Evolutionary conservation across 1,284 basidiomycete species (phyloP), one percentile per base, ranked within the genome.

Genomic region (Lignosus rhinocerotis): DNA sequence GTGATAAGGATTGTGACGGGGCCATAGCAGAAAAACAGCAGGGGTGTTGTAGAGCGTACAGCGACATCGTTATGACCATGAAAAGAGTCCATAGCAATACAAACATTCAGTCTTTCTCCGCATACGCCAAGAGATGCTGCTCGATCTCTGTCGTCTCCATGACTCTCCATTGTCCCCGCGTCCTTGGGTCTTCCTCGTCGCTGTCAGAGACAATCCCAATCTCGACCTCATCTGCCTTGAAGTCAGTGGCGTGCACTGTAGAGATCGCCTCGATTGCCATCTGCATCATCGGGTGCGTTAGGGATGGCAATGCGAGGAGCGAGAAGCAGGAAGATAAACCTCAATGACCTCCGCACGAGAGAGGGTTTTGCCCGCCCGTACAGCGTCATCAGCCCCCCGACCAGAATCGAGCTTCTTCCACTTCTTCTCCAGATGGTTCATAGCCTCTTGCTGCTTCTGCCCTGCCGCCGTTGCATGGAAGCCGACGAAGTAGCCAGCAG

Each of bases 341-440:
- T 96, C 94, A 63, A 96, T 92, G 25, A 93, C 91, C 60, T 90
- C 88, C 5, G 83, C 77, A 34, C 86, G 78, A 59, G 76, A 77
- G 52, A 93, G 76, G 2, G 78, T 82, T 75, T 86, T 82, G 55
- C 90, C 88, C 6, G 90, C 90, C 39, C 78, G 77, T 7, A 79
- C 76, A 12, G 92, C 78, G 75, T 94, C 87, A 65, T 94, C 84
- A n/a, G 86, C 82, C 54, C 91, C 86, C 56, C 77, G 78, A 53
- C 91, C 86, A 43, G 82, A 83, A 69, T 94, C 88, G 41, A 95
- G 80, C 70, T 95, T 95, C 80, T 99, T 99, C 93, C 95, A 99
- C 75, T 94, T 94, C 81, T 99, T 99, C 79, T 99, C 97, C 56
- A 99, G 81, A 70, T 93, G 92, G 75, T 98, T 99, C 87, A 96